These are phyloP conservation scores for Quaeritorhiza haematococci DNA, from an alignment of 371 early-diverging fungal species.

Conservation along the genomic window DNA sequence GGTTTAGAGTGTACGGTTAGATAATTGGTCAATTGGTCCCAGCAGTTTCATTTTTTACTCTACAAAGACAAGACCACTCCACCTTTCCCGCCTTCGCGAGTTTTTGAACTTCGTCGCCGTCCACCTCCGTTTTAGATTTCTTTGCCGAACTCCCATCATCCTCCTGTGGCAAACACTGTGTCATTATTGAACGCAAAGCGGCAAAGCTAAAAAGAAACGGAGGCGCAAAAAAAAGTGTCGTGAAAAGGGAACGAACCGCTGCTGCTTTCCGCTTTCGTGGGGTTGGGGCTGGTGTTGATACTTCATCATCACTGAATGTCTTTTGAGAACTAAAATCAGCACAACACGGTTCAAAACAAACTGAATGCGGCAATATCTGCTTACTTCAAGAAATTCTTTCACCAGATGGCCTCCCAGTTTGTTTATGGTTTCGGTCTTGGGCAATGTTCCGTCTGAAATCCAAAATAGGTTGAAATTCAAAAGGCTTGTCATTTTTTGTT, in stretches of 20 bases:
- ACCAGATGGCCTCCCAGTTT: constrained; percentile 16
- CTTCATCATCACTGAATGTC: too few species aligned
- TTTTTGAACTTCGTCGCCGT: neutral
- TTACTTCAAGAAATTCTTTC: constrained; percentile 6
- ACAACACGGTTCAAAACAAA: neutral
- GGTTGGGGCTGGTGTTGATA: neutral
- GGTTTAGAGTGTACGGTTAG: too few species aligned
- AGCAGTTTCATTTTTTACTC: too few species aligned
- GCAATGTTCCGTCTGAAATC: constrained; percentile 24
- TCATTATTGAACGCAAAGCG: neutral
- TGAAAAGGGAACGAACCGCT: too few species aligned
- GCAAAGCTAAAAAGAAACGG: too few species aligned
- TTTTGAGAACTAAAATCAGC: too few species aligned
- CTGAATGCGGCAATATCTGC: neutral
- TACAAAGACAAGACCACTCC: too few species aligned
- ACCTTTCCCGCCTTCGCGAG: constrained; percentile 1
- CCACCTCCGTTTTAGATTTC: constrained; percentile 4
- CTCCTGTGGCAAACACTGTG: neutral
- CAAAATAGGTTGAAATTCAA: too few species aligned
- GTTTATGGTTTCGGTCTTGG: constrained; percentile 18
- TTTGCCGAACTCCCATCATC: neutral
- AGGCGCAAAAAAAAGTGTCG: too few species aligned
- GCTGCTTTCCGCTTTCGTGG: constrained; percentile 16
- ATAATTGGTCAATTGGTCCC: too few species aligned
- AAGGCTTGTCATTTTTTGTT: too few species aligned